These are phyloP conservation scores for Aspergillus avenaceus DNA, from an alignment of 495 filamentous ascomycete genomes.

Conservation along the genomic window DNA sequence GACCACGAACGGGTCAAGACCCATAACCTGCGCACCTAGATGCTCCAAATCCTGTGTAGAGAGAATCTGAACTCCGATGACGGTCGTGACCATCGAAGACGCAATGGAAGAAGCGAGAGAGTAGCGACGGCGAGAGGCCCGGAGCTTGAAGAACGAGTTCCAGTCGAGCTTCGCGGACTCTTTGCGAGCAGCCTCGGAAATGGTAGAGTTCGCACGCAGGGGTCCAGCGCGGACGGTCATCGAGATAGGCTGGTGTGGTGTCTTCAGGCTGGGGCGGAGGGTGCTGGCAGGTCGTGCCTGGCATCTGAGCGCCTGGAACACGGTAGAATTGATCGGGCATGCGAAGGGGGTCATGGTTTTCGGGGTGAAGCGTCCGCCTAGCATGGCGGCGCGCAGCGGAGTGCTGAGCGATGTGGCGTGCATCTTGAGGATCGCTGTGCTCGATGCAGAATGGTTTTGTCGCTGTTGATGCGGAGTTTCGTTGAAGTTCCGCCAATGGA, in stretches of 20 bases:
- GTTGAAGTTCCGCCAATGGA: conserved; percentile 2
- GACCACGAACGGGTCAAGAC: conserved; percentile 82
- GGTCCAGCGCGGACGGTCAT: conserved; percentile 29
- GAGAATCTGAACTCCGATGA: conserved; percentile 59
- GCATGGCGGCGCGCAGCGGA: conserved; percentile 28
- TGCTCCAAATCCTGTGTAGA: conserved; percentile 62
- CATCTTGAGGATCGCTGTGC: conserved; percentile 10
- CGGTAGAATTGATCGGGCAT: conserved; percentile 10
- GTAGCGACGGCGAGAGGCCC: conserved; percentile 76
- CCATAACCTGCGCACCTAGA: conserved; percentile 61
- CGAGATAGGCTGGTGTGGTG: conserved; percentile 14
- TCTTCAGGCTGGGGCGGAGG: conserved; percentile 11
- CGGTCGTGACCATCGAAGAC: conserved; percentile 54
- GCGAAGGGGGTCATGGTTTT: conserved; percentile 20
- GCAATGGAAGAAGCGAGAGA: conserved; percentile 70
- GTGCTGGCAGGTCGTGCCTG: conserved; percentile 15
- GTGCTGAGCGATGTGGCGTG: conserved; percentile 21
- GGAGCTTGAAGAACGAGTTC: conserved; percentile 91
- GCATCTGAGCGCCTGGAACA: conserved; percentile 16
- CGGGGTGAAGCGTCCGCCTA: conserved; percentile 22
- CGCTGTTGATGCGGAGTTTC: conserved; percentile 10
- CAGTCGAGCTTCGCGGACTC: conserved; percentile 62
- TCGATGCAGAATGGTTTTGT: conserved; percentile 4
- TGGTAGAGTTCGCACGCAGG: conserved; percentile 34
- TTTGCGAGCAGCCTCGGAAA: conserved; percentile 19